These are phyloP conservation scores for Omphalotus guepiniiformis DNA, from an alignment of 768 basidiomycete species.

Conservation along the genomic window DNA sequence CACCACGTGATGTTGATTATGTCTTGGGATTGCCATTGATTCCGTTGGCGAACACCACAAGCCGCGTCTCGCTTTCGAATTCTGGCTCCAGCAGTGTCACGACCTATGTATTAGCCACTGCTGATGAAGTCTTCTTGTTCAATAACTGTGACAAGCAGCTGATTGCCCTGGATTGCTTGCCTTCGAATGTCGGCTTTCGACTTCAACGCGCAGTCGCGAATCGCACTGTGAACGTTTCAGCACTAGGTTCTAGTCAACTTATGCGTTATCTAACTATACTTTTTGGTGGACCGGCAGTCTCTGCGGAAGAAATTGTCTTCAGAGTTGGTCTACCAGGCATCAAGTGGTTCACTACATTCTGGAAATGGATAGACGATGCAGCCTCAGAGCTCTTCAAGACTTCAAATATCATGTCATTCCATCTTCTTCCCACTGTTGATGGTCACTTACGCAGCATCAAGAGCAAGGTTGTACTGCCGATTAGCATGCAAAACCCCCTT, in stretches of 20 bases:
- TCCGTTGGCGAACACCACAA: slow-evolving; percentile 8
- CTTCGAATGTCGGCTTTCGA: background rate
- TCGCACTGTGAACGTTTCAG: slow-evolving; percentile 6
- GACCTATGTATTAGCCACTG: slow-evolving; percentile 8
- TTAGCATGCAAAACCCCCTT: background rate
- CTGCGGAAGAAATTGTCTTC: slow-evolving; percentile 12
- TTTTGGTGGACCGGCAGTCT: slow-evolving; percentile 7
- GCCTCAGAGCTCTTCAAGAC: slow-evolving; percentile 10
- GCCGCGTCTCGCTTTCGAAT: slow-evolving; percentile 9
- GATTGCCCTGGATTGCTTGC: slow-evolving; percentile 10
- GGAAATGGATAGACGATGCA: slow-evolving; percentile 18
- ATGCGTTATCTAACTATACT: slow-evolving; percentile 11
- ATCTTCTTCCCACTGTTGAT: slow-evolving; percentile 16
- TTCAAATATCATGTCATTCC: slow-evolving; percentile 8
- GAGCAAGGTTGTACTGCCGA: slow-evolving; percentile 9
- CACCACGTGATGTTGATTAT: slow-evolving; percentile 8
- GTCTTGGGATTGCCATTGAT: slow-evolving; percentile 14
- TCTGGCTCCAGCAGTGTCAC: background rate
- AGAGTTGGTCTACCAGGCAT: slow-evolving; percentile 9
- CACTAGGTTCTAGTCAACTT: slow-evolving; percentile 12
- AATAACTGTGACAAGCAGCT: slow-evolving; percentile 9
- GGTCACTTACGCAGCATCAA: slow-evolving; percentile 12
- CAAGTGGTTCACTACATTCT: slow-evolving; percentile 22
- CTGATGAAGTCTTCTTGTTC: slow-evolving; percentile 13
- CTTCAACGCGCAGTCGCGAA: background rate